phyloP scores from a whole-genome alignment of 306 rosid species.

The Dryas alaskensis region DNA sequence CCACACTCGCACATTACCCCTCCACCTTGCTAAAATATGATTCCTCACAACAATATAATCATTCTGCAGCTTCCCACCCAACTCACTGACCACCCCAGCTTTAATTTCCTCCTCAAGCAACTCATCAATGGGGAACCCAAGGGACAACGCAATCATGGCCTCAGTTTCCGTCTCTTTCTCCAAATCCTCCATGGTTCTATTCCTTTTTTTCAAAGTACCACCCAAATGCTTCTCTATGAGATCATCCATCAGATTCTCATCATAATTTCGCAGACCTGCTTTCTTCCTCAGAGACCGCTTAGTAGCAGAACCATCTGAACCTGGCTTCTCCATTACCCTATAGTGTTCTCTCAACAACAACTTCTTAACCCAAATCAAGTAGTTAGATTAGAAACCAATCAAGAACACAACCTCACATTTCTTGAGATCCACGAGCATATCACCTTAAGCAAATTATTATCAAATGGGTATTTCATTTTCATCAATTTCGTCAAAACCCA shows the following conservation, averaged over 20 bases:
- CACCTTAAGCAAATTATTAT: not conserved
- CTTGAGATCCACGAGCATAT: not conserved
- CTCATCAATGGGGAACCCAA: slow-evolving; percentile 83
- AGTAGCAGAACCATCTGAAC: slow-evolving; percentile 42
- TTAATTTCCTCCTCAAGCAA: slow-evolving; percentile 72
- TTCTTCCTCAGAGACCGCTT: slow-evolving; percentile 73
- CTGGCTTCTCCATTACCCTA: slow-evolving; percentile 50
- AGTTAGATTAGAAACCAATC: slow-evolving; percentile 12
- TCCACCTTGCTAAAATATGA: slow-evolving; percentile 87
- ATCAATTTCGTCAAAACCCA: not conserved
- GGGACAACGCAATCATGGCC: slow-evolving; percentile 87
- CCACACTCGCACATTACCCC: slow-evolving; percentile 75
- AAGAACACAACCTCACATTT: slow-evolving; percentile 13
- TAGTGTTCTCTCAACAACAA: slow-evolving; percentile 1
- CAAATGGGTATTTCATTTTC: slow-evolving; percentile 6
- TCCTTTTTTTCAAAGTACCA: slow-evolving; percentile 56
- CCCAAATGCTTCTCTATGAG: slow-evolving; percentile 68
- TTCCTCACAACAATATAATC: slow-evolving; percentile 89
- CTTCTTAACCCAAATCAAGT: slow-evolving; percentile 14
- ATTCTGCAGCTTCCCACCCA: slow-evolving; percentile 93
- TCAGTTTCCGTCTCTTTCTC: slow-evolving; percentile 89
- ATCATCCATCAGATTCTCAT: slow-evolving; percentile 82
- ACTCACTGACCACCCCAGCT: slow-evolving; percentile 69
- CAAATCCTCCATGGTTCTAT: slow-evolving; percentile 51
- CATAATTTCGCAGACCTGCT: slow-evolving; percentile 49